Base-by-base conservation (phyloP, 352 stramenopile genomes). In the Globisporangium cederbergense region DNA sequence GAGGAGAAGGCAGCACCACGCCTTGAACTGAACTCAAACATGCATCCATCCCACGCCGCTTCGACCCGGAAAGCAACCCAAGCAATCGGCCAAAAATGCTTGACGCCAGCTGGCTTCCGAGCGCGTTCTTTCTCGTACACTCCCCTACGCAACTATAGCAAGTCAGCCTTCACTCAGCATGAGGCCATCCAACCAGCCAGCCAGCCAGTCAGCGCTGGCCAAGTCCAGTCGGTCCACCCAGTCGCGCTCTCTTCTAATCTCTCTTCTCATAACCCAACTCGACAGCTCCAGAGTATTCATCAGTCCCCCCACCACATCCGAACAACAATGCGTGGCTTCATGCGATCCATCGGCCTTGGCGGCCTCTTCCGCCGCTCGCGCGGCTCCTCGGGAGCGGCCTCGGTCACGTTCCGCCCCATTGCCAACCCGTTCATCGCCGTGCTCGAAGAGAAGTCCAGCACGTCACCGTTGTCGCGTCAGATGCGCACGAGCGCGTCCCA, bases 271-370 rank as follows among this genome's bases (percentile, higher is more conserved):
- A 82, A 61, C 45, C 56, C 62, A 78, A 77, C 69, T 74, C 65
- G 67, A 49, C 56, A 57, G 65, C 70, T 65, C 16, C 56, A 60
- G 50, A 62, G 58, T 72, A 69, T 65, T 67, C 18, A 1, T 34
- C 36, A 46, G 4, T 10, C 8, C 9, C 22, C 18, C 9, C 7
- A 36, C 14, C 36, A 70, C 43, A 38, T 49, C 8, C 42, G 52
- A 63, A 67, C n/a, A 70, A 77, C 55, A 14, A 91, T 91, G 83
- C 79, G 77, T 65, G 75, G 62, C 40, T 90, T 89, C 55, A 91
- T 89, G 77, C 79, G 77, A 58, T 76, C 80, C 16, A 76, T 81
- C 65, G 82, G 76, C 58, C 78, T 91, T 25, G 80, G 78, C 55
- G 68, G 79, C 36, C 75, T 91, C 55, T 79, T 90, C 59, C 76